phyloP scores from a whole-genome alignment of 331 rosid genomes.

The Pyrus hybrid region DNA sequence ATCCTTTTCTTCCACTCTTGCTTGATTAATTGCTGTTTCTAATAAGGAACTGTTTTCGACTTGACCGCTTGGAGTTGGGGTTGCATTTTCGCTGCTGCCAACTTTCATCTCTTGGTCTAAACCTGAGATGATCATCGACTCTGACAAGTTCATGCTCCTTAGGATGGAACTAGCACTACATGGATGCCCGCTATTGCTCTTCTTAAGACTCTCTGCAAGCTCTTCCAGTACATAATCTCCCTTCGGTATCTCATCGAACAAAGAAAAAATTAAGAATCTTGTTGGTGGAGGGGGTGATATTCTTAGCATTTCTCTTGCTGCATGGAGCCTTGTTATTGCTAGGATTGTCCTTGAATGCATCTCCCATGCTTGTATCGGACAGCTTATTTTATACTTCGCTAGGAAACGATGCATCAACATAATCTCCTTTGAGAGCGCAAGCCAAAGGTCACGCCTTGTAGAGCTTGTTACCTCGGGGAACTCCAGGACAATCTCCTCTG shows the following conservation, averaged over 20 bases:
- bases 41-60: constrained; percentile 23
- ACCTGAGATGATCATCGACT: constrained; percentile 16
- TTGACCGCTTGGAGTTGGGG: constrained; percentile 6
- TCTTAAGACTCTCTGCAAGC: constrained; percentile 67
- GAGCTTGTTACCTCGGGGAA: constrained; percentile 92
- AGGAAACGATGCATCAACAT: constrained; percentile 64
- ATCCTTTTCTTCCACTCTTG: constrained; percentile 80
- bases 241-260: constrained; percentile 75
- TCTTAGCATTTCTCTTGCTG: constrained; percentile 87
- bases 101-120: constrained; percentile 15
- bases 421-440: constrained; percentile 65
- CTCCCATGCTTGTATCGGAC: constrained; percentile 60
- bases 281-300: constrained; percentile 85
- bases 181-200: constrained; percentile 32
- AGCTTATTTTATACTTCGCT: constrained; percentile 34
- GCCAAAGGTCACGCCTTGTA: constrained; percentile 96
- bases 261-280: constrained; percentile 70
- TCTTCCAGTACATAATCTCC: constrained; percentile 80
- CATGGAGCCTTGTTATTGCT: constrained; percentile 76
- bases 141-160: constrained; percentile 37
- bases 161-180: constrained; percentile 68
- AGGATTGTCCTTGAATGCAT: constrained; percentile 86
- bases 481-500: constrained; percentile 66
- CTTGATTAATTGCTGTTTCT: constrained; percentile 55
- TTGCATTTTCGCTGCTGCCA: not conserved